Base-by-base conservation (phyloP, 169 alveolate genomes). In the Plasmodium cynomolgi region DNA sequence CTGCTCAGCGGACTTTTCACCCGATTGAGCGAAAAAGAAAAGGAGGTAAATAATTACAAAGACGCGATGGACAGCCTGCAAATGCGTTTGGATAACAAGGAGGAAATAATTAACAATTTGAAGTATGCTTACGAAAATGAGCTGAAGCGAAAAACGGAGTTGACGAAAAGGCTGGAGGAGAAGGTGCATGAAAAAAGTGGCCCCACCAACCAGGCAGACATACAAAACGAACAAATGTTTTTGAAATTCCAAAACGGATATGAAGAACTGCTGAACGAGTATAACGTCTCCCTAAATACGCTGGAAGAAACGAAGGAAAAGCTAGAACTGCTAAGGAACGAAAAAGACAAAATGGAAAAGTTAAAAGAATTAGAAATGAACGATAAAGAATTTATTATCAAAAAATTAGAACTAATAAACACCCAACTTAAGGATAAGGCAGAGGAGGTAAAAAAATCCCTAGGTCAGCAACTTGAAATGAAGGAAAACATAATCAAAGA, bases 361-460 rank as follows among this genome's bases (percentile, higher is more conserved):
- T 58, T 79, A 88, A 88, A 88, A 81, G 84, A 88, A 58, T 41
- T 41, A 23, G 91, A 88, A 80, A 58, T 80, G 44, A 62, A 88
- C 33, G 94, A 88, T 39, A 88, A 88, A 80, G 94, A 88, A 80
- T 58, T 37, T 58, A 88, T 88, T 88, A 79, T 88, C 39, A 41
- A 88, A 88, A 88, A 88, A 17, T 88, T 88, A 47, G 88, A 88
- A 58, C 72, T 41, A 88, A 56, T 88, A 34, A 88, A 88, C 34
- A 80, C n/a, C 34, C 77, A 88, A 88, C 41, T 88, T 5, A 34
- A 74, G 74, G 90, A 88, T 26, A 88, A 88, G 50, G 50, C 75
- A 58, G 77, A 80, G n/a, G 90, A 88, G 50, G 41, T 58, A 47
- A 77, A 80, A 80, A 88, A 88, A 29, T 80, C 74, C 1, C 37